Evolutionary conservation across 2,329 filamentous ascomycete species (phyloP).

Genomic region (Leptodontidium sp.): DNA sequence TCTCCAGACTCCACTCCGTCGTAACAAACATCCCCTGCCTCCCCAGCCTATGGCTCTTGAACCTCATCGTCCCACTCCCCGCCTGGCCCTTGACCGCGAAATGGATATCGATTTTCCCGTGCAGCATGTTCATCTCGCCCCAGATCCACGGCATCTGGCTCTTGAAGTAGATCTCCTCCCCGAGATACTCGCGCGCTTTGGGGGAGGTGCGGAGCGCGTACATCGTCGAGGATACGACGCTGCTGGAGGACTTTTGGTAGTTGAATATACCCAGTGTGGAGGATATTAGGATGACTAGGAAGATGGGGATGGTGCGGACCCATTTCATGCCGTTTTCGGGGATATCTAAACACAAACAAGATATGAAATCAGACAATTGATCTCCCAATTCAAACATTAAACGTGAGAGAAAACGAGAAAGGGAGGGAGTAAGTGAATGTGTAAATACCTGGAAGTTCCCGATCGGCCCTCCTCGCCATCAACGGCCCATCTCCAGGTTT

Average conservation of each 20-base stretch:
- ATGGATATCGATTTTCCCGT: constrained; percentile 85
- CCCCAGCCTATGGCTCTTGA: constrained; percentile 76
- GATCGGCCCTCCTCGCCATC: constrained; percentile 70
- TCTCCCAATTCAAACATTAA: neutral
- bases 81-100: constrained; percentile 87
- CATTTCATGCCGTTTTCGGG: constrained; percentile 57
- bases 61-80: constrained; percentile 76
- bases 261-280: constrained; percentile 94
- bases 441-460: constrained; percentile 68
- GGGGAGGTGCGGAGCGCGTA: constrained; percentile 88
- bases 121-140: constrained; percentile 91
- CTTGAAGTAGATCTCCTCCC: constrained; percentile 86
- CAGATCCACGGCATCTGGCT: constrained; percentile 83
- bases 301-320: constrained; percentile 80
- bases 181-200: constrained; percentile 77
- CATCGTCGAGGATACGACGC: constrained; percentile 84
- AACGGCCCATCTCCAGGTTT: constrained; percentile 68
- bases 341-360: constrained; percentile 34
- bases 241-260: constrained; percentile 94
- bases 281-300: constrained; percentile 73
- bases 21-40: constrained; percentile 78
- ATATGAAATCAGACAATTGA: constrained; percentile 10
- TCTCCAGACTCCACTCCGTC: constrained; percentile 85
- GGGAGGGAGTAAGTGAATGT: neutral
- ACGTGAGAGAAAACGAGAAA: neutral